Evolutionary conservation across 1,139 yeast species (phyloP), one percentile per base, ranked within the genome.

Genomic region (Waltiozyma sp.): DNA sequence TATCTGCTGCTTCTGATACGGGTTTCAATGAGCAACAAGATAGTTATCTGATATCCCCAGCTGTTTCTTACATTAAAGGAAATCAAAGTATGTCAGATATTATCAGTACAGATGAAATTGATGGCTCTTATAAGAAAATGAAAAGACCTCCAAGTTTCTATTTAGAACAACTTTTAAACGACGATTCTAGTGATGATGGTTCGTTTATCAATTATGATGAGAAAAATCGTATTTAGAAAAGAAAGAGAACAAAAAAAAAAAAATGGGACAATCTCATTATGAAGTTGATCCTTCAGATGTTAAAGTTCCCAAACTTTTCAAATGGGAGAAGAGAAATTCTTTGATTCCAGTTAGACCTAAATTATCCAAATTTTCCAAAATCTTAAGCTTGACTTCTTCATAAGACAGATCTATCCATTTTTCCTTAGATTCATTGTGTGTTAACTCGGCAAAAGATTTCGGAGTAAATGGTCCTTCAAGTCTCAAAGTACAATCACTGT

Each of bases 91-190:
- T 28, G 11, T 10, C 5, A 13, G 33, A 13, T 13, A 5, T 28
- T 5, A 5, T 13, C 10, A 13, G n/a, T 28, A n/a, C n/a, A 5
- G 33, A 34, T 16, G 37, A 34, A 19, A 8, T 34, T 15, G 19
- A 40, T 37, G 23, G 13, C 13, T 5, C 33, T 19, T 26, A 37
- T 19, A 47, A 47, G 38, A 48, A 41, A 28, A 33, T 39, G n/a
- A 47, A 41, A 24, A 55, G 61, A 46, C 58, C 62, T 4, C 62
- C 62, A 34, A 57, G 61, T 44, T 52, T 55, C 6, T 53, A 52
- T 38, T 48, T 58, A 53, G 63, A 60, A 11, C 49, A 55, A 39
- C 38, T 59, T 37, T 47, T 59, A 15, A 54, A 56, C 40, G 56
- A 49, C 26, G 48, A 46, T 24, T 13, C 31, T 8, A 23, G 40